phyloP scores from a whole-genome alignment of 2,329 filamentous ascomycete genomes.

The Cordyceps sp. region DNA sequence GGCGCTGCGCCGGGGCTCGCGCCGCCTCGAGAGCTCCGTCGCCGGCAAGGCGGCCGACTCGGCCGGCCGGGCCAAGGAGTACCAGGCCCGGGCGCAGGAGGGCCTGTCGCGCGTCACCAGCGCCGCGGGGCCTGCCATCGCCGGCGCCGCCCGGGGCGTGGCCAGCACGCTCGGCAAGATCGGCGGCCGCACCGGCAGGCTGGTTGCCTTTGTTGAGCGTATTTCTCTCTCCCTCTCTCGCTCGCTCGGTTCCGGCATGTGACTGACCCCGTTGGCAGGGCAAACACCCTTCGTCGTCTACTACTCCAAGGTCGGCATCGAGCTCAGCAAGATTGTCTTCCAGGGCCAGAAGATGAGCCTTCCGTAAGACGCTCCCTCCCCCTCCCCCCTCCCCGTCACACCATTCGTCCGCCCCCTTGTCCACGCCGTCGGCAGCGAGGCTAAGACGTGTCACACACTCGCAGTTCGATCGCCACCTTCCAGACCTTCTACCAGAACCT shows the following conservation, averaged over 20 bases:
- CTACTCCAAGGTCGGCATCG: conserved; percentile 78
- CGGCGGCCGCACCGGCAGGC: conserved; percentile 66
- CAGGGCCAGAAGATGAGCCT: conserved; percentile 79
- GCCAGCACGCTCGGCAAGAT: conserved; percentile 53
- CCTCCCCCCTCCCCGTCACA: conserved; percentile 3
- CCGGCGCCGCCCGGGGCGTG: conserved; percentile 52
- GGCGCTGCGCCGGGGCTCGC: conserved; percentile 28
- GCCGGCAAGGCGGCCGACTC: conserved; percentile 21
- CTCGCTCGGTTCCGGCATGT: background rate
- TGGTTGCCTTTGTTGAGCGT: conserved; percentile 77
- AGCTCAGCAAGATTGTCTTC: conserved; percentile 79
- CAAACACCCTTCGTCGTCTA: conserved; percentile 76
- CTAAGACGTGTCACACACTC: too few relatives aligned
- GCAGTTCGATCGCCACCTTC: conserved; percentile 63
- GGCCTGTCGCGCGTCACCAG: conserved; percentile 69
- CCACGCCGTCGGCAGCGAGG: too few relatives aligned
- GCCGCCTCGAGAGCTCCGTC: conserved; percentile 45
- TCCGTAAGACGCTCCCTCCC: conserved; percentile 50
- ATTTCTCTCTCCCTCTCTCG: conserved; percentile 20
- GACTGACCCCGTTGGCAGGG: conserved; percentile 31
- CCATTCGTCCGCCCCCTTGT: background rate
- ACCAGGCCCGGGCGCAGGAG: conserved; percentile 54
- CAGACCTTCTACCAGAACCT: conserved; percentile 72
- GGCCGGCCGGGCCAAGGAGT: conserved; percentile 25
- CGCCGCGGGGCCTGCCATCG: conserved; percentile 62